Percentiles rank a stretch among this genome's conserved stretches.
These are phyloP conservation scores for Rhizoclosmatium sp. DNA, from an alignment of 192 early-diverging fungal species.

Conservation along the genomic window DNA sequence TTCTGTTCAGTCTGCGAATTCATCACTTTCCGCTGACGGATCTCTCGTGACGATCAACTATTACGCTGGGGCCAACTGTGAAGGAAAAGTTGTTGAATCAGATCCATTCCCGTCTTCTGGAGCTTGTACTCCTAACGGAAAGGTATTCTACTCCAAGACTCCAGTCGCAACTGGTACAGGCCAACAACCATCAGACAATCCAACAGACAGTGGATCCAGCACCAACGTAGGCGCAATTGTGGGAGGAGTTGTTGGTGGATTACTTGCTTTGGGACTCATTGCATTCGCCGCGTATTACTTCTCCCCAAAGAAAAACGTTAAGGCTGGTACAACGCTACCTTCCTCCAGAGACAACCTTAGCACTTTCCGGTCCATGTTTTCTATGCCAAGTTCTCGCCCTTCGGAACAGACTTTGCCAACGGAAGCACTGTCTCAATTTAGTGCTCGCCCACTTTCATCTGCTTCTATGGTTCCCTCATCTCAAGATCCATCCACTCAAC, in stretches of 20 bases:
- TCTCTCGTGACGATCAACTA: neutral
- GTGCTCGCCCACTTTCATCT: too few relatives aligned
- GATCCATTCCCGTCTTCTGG: neutral
- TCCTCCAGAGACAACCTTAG: too few relatives aligned
- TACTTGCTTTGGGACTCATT: neutral
- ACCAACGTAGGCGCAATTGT: constrained; percentile 2
- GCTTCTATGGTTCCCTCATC: too few relatives aligned
- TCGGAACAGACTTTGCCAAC: too few relatives aligned
- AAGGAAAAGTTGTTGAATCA: neutral
- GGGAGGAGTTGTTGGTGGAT: neutral
- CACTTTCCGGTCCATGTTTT: too few relatives aligned
- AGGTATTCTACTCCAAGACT: neutral
- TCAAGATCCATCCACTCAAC: too few relatives aligned
- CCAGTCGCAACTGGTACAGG: neutral
- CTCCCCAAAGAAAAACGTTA: neutral
- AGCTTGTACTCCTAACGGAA: neutral
- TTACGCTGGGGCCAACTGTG: neutral
- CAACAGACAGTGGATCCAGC: neutral
- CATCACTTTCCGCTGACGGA: neutral
- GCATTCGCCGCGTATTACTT: neutral
- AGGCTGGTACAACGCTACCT: neutral
- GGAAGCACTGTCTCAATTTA: too few relatives aligned
- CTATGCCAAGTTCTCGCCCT: too few relatives aligned
- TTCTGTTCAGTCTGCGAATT: neutral
- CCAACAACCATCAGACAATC: neutral